These are phyloP conservation scores for Tephrocybe sp. DNA, from an alignment of 768 basidiomycete genomes.

Conservation along the genomic window DNA sequence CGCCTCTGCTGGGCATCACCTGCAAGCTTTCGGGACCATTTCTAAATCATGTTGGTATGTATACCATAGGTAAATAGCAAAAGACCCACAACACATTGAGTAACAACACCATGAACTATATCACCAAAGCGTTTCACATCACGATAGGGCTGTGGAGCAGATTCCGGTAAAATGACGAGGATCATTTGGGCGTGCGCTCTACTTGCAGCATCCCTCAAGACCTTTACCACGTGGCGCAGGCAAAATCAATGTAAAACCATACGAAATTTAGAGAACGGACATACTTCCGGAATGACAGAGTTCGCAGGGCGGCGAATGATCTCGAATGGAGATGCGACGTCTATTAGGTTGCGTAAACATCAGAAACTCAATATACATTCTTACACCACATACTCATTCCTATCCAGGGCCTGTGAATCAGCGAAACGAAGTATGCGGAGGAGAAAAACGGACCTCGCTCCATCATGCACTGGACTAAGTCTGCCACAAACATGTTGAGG, in stretches of 20 bases:
- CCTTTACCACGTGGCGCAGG: too few relatives aligned
- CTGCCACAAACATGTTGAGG: constrained; percentile 20
- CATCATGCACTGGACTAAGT: constrained; percentile 22
- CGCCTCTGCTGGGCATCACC: constrained; percentile 11
- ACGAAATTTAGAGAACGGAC: background rate
- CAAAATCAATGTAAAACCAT: background rate
- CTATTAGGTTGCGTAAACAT: too few relatives aligned
- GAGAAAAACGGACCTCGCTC: constrained; percentile 21
- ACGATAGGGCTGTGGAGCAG: constrained; percentile 25
- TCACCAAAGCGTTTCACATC: constrained; percentile 30
- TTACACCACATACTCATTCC: constrained; percentile 22
- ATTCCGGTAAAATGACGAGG: constrained; percentile 30
- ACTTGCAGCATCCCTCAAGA: constrained; percentile 8
- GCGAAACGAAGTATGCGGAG: background rate
- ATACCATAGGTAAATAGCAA: background rate
- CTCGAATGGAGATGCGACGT: constrained; percentile 5
- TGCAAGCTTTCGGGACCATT: constrained; percentile 27
- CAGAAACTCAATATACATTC: too few relatives aligned
- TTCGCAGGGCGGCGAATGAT: constrained; percentile 6
- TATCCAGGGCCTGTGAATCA: background rate
- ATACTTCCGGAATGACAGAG: constrained; percentile 6
- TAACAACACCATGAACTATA: constrained; percentile 56
- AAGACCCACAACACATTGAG: constrained; percentile 60
- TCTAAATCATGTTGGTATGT: constrained; percentile 12
- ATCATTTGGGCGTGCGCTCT: constrained; percentile 20